phyloP scores from a whole-genome alignment of 73 alveolate genomes.

The Paramecium octaurelia region DNA sequence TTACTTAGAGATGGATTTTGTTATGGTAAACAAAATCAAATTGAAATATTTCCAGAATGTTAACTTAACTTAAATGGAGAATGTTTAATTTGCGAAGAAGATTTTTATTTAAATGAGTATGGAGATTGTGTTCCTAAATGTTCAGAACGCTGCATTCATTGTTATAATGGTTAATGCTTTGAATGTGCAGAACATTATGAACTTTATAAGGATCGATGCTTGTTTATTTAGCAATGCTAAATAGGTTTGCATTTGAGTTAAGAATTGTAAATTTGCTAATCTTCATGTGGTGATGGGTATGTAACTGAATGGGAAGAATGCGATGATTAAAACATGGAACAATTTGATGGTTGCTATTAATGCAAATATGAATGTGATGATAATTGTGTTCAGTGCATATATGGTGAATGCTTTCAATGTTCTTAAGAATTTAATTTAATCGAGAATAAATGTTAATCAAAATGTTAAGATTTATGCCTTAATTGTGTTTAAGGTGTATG shows the following conservation, averaged over 20 bases:
- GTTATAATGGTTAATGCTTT: background rate
- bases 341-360: background rate
- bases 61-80: background rate
- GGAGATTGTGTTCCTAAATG: background rate
- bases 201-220: background rate
- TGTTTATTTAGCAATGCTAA: background rate
- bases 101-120: background rate
- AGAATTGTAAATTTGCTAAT: background rate
- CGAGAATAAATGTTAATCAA: background rate
- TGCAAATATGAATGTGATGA: background rate
- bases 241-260: background rate
- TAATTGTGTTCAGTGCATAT: background rate
- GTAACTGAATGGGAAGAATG: background rate
- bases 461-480: background rate
- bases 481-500: background rate
- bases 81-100: background rate
- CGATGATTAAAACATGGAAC: background rate
- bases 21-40: background rate
- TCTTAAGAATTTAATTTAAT: background rate
- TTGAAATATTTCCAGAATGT: background rate
- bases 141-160: background rate
- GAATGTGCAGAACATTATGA: background rate
- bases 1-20: background rate
- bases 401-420: background rate
- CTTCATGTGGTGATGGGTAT: background rate